Percentiles rank a stretch among this genome's conserved stretches.
These are phyloP conservation scores for Cotoneaster glaucophyllus DNA, from an alignment of 306 rosid genomes.

Conservation along the genomic window DNA sequence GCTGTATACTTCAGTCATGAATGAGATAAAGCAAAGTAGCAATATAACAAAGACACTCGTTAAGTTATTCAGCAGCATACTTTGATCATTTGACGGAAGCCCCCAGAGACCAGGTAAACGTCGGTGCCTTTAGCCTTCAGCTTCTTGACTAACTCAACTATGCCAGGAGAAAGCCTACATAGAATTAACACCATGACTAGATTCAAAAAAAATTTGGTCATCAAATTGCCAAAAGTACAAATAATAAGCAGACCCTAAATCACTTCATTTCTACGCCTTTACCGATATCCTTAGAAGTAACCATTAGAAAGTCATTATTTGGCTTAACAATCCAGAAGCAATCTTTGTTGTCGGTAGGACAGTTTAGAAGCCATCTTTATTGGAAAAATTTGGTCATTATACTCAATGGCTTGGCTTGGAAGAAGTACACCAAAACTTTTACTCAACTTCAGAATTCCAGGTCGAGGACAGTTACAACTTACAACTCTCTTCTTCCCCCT, in stretches of 20 bases:
- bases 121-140: constrained; percentile 48
- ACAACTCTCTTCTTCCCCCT: background rate
- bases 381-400: background rate
- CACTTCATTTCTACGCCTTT: background rate
- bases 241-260: background rate
- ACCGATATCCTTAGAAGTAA: background rate
- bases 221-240: background rate
- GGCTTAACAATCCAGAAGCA: background rate
- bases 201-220: background rate
- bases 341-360: background rate
- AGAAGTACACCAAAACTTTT: background rate
- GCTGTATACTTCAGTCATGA: background rate
- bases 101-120: constrained; percentile 87
- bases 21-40: background rate
- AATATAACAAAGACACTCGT: background rate
- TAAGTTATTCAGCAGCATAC: constrained; percentile 35
- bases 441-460: background rate
- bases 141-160: constrained; percentile 62
- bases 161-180: constrained; percentile 88
- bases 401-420: background rate
- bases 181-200: background rate
- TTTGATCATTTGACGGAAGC: constrained; percentile 93
- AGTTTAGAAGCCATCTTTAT: too few relatives aligned
- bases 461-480: background rate
- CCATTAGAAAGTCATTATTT: background rate